Evolutionary conservation across 371 early-diverging fungal genomes (phyloP).

Genomic region (Mortierella sp.): DNA sequence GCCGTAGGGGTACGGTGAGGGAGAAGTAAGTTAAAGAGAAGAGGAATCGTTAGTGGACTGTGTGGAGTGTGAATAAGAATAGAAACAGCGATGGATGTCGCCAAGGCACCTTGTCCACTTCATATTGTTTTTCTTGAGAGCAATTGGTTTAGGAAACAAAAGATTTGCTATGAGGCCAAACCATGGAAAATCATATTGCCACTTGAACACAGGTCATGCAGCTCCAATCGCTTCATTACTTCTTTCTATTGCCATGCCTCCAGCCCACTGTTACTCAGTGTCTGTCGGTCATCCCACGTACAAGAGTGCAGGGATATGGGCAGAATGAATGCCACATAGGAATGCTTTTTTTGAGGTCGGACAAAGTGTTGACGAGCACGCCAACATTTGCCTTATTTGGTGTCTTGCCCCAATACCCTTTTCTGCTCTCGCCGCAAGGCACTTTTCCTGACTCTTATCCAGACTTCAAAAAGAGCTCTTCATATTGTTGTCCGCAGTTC

Average conservation of each 20-base stretch:
- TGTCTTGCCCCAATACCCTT: not conserved
- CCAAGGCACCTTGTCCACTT: not conserved
- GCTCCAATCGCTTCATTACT: not conserved
- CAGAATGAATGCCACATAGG: not conserved
- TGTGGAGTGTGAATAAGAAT: slow-evolving; percentile 8
- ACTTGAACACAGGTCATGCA: not conserved
- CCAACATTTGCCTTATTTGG: slow-evolving; percentile 12
- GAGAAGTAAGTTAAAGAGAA: not conserved
- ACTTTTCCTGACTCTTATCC: not conserved
- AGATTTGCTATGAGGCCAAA: not conserved
- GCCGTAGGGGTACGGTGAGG: not conserved
- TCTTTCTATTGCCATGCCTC: not conserved
- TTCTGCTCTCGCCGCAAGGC: not conserved
- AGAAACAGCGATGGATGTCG: not conserved
- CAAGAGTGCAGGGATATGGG: not conserved
- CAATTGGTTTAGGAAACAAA: not conserved
- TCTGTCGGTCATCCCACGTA: no score
- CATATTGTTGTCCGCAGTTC: not conserved
- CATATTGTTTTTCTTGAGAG: slow-evolving; percentile 1
- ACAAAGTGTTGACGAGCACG: not conserved
- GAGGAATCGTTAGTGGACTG: not conserved
- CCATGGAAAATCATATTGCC: slow-evolving; percentile 14
- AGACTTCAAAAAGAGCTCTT: not conserved
- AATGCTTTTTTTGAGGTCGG: slow-evolving; percentile 5
- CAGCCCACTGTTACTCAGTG: not conserved